Conservation (phyloP, 1,284 basidiomycete genomes). For the Bjerkandera adusta region DNA sequence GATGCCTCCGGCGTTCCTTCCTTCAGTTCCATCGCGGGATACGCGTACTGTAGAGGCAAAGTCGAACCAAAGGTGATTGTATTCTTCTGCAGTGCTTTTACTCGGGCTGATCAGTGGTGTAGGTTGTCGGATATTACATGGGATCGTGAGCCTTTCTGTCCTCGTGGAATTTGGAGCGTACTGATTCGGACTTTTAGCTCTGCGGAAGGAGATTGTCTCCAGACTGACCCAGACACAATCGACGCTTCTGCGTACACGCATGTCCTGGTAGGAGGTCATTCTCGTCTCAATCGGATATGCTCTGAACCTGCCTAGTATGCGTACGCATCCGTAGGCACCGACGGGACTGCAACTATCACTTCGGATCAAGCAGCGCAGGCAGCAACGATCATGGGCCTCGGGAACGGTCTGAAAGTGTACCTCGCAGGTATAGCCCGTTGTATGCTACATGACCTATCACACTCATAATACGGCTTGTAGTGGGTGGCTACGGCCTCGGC, state of each 20-base stretch:
- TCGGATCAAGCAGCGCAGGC: neutral
- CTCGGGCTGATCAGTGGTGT: neutral
- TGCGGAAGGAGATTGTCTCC: neutral
- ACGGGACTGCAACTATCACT: neutral
- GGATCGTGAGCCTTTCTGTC: neutral
- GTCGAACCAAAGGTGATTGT: neutral
- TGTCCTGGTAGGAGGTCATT: neutral
- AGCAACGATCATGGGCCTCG: neutral
- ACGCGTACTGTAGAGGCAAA: neutral
- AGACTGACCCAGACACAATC: neutral
- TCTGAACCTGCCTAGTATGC: neutral
- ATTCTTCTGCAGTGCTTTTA: neutral
- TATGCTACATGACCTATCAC: neutral
- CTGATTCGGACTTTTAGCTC: neutral
- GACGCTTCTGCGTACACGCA: neutral
- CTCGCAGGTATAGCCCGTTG: neutral
- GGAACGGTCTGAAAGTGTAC: neutral
- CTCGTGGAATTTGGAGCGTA: neutral
- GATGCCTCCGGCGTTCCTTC: neutral
- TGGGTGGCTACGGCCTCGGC: constrained; percentile 1
- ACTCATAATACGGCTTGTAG: neutral
- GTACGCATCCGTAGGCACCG: neutral
- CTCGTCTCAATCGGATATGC: neutral
- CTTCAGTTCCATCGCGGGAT: neutral
- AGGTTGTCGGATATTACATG: constrained; percentile 1